Evolutionary conservation across 202 grass and related monocot species (phyloP).

Genomic region (Digitaria exilis): DNA sequence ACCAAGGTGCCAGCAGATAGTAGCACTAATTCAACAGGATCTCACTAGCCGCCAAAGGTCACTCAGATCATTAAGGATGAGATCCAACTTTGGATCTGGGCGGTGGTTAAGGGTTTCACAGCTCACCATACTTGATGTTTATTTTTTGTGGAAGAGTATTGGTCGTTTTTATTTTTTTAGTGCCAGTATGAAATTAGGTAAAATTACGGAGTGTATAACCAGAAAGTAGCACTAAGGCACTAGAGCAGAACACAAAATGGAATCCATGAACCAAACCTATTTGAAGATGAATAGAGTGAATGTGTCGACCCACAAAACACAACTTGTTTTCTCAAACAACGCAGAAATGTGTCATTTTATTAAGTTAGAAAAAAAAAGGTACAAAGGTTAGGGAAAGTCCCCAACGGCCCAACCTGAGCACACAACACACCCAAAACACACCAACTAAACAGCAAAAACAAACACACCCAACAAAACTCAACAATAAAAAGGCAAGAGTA

Average conservation of each 20-base stretch:
- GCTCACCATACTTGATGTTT: background rate
- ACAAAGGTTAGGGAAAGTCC: too few relatives aligned
- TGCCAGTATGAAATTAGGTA: too few relatives aligned
- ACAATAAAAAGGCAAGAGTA: background rate
- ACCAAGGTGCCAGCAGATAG: background rate
- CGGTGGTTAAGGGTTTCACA: background rate
- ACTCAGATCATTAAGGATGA: background rate
- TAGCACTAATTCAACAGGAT: background rate
- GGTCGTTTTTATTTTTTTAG: too few relatives aligned
- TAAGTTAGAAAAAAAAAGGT: too few relatives aligned
- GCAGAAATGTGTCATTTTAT: too few relatives aligned
- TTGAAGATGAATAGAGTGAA: background rate
- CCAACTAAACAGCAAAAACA: too few relatives aligned
- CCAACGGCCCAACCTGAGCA: too few relatives aligned
- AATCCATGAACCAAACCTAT: conserved; percentile 10
- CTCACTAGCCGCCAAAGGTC: background rate
- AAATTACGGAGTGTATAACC: background rate
- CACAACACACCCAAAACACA: too few relatives aligned
- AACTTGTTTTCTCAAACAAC: too few relatives aligned
- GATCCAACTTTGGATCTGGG: background rate
- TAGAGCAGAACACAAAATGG: background rate
- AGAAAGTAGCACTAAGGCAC: background rate
- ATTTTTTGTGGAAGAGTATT: background rate
- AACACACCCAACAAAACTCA: too few relatives aligned
- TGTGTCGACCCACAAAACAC: too few relatives aligned